Evolutionary conservation across 2,329 filamentous ascomycete genomes (phyloP).

Genomic region (Cercospora sp.): DNA sequence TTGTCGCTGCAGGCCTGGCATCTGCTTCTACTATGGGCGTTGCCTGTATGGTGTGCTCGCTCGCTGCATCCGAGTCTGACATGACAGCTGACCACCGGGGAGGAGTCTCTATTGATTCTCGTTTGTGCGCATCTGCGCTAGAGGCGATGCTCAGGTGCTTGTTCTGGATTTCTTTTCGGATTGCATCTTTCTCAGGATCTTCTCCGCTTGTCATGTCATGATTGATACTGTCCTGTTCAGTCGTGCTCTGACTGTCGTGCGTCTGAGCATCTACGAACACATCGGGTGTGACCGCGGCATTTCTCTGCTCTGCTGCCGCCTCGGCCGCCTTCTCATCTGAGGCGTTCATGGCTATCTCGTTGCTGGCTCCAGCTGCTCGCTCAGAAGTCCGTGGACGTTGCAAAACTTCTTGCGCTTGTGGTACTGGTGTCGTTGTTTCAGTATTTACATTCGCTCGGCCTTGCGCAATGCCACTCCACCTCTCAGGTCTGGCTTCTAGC

Average conservation of each 20-base stretch:
- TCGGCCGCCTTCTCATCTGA: conserved; percentile 19
- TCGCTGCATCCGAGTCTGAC: conserved; percentile 21
- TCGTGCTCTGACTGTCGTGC: background rate
- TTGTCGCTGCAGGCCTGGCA: conserved; percentile 6
- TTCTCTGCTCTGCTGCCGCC: conserved; percentile 5
- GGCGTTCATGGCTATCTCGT: conserved; percentile 17
- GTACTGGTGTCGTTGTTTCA: background rate
- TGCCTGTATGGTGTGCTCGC: conserved; percentile 17
- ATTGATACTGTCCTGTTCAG: background rate
- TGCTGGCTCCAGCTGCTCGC: background rate
- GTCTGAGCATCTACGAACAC: conserved; percentile 3
- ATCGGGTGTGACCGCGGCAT: background rate
- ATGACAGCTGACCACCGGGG: conserved; percentile 23
- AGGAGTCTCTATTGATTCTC: conserved; percentile 27
- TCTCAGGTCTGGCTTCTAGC: conserved; percentile 10
- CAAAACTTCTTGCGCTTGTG: background rate
- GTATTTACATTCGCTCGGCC: conserved; percentile 7
- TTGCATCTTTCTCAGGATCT: conserved; percentile 25
- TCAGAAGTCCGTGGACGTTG: background rate
- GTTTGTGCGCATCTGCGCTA: conserved; percentile 19
- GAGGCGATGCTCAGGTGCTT: conserved; percentile 24
- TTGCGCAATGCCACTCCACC: conserved; percentile 12
- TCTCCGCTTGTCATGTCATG: background rate
- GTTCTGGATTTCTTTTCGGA: conserved; percentile 22
- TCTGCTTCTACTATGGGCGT: conserved; percentile 11